Evolutionary conservation across 129 eudicot species (phyloP).

Genomic region (Mikania micrantha): DNA sequence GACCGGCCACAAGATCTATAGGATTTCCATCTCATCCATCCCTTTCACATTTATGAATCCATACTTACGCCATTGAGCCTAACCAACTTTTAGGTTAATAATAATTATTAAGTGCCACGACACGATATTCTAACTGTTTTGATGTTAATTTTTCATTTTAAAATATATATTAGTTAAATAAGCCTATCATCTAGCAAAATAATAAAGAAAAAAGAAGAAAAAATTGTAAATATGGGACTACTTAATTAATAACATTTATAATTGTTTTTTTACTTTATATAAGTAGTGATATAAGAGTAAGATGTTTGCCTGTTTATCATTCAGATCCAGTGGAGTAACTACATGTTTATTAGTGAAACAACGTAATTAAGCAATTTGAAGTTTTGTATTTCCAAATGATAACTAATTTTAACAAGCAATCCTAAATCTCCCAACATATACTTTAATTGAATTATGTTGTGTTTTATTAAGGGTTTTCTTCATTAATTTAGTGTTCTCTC

Average conservation of each 20-base stretch:
- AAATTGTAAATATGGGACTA: too few relatives aligned
- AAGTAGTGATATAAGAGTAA: too few relatives aligned
- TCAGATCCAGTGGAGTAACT: background rate
- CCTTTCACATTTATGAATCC: slow-evolving; percentile 20
- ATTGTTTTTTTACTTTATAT: too few relatives aligned
- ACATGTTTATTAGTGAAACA: too few relatives aligned
- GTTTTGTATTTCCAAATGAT: background rate
- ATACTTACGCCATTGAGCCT: slow-evolving; percentile 7
- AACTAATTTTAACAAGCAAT: background rate
- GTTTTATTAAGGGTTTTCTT: background rate
- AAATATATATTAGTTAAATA: background rate
- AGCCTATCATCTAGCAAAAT: background rate
- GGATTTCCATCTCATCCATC: slow-evolving; percentile 15
- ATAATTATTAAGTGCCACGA: background rate
- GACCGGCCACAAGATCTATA: slow-evolving; percentile 25
- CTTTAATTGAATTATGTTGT: too few relatives aligned
- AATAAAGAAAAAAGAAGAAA: too few relatives aligned
- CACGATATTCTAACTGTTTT: background rate
- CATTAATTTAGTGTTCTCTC: background rate
- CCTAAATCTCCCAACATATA: too few relatives aligned
- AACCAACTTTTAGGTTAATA: slow-evolving; percentile 8
- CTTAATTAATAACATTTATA: too few relatives aligned
- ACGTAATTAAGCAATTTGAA: background rate
- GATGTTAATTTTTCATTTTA: background rate
- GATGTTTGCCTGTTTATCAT: background rate